A percentile compares a stretch with the other conserved stretches of the same genome.
Conservation (phyloP, 2,329 filamentous ascomycete species). For the Pseudogymnoascus sp. region DNA sequence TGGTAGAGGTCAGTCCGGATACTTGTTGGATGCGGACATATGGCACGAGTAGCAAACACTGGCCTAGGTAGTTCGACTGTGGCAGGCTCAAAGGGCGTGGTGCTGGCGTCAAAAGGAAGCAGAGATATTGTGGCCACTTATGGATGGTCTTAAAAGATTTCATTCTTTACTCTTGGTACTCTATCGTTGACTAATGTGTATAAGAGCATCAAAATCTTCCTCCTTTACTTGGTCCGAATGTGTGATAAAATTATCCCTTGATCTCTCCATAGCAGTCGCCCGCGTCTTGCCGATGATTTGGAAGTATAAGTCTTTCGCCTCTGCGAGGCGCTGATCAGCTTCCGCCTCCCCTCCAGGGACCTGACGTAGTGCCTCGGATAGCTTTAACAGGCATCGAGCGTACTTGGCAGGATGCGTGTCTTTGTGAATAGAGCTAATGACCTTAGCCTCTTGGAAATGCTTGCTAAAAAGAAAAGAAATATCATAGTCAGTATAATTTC, state of each 20-base stretch:
- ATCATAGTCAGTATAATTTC: not conserved
- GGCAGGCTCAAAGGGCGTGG: not conserved
- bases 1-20: not conserved
- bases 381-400: not conserved
- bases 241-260: not conserved
- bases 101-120: not conserved
- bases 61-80: not conserved
- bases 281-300: not conserved
- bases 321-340: not conserved
- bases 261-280: not conserved
- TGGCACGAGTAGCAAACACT: not conserved
- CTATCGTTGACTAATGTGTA: not conserved
- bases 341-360: not conserved
- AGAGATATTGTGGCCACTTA: not conserved
- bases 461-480: not conserved
- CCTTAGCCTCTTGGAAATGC: not conserved
- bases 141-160: not conserved
- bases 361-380: not conserved
- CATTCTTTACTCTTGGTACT: not conserved
- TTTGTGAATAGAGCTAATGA: conserved; percentile 2
- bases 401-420: not conserved
- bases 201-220: not conserved
- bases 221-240: not conserved
- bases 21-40: not conserved
- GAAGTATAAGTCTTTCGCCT: not conserved